Base-by-base conservation (phyloP, 2,329 filamentous ascomycete genomes). In the Juglanconis sp. region DNA sequence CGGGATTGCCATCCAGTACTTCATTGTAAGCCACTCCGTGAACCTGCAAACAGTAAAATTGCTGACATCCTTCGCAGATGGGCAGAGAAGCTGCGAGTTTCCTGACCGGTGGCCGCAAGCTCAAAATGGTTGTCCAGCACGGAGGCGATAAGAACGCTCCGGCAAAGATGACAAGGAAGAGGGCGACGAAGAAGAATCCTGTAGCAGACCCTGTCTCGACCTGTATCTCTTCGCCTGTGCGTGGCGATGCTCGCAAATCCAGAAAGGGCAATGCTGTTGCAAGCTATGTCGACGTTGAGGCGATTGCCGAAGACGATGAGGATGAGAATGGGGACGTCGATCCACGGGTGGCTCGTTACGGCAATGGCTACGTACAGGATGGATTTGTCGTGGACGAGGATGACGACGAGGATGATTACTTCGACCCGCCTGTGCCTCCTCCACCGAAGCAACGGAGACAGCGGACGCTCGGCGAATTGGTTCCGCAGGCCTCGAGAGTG, bases 1-100 rank as follows among this genome's bases (percentile, higher is more conserved):
- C 51, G 84, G 85, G 4, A 93, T 96, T 70, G 84, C 91, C 1
- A 84, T 86, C 56, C 86, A 90, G 65, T 96, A 97, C 70, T 79
- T 92, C 52, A 75, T 79, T 61, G 87, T 88, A 77, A 77, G 82
- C 73, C 17, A 9, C 69, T 74, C n/a, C 35, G n/a, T 36, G 6
- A n/a, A 15, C 34, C 34, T 8, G 24, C 24, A 24, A 24, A 24
- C n/a, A 13, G 24, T 7, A 9, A 2, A 9, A 24, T 30, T 50
- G 5, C 53, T 60, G 2, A 59, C 36, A 11, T 17, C 30, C 9
- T 42, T 5, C 31, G 5, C 17, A 63, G 61, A 47, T 58, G 31
- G 61, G 61, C 10, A 24, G 38, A 24, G 46, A 58, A 49, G 61
- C 61, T 24, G 51, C 58, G 35, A 51, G 40, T 17, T 86, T 83